Percentiles rank a stretch among this genome's conserved stretches.
Conservation (phyloP, 176 grass and related monocot genomes). For the Raddia distichophylla region DNA sequence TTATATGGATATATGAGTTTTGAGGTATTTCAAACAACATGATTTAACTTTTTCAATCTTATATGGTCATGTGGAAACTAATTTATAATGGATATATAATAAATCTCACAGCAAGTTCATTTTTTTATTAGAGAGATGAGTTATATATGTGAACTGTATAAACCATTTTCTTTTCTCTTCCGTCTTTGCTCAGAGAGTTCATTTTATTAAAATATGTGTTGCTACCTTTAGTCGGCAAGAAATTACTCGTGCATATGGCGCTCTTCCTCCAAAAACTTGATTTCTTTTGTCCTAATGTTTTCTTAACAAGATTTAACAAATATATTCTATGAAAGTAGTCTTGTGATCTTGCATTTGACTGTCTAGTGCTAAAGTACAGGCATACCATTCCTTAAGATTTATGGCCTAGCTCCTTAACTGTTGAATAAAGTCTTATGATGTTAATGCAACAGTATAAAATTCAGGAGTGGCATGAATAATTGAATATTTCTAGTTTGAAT, state of each 20-base stretch:
- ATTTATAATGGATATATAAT: background rate
- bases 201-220: constrained; percentile 3
- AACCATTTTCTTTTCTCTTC: background rate
- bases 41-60: background rate
- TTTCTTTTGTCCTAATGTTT: background rate
- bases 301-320: background rate
- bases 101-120: background rate
- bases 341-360: background rate
- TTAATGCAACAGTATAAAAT: constrained; percentile 6
- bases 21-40: background rate
- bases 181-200: background rate
- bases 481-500: background rate
- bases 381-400: background rate
- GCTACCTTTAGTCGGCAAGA: background rate
- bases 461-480: background rate
- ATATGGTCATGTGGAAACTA: background rate
- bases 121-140: background rate
- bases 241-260: background rate
- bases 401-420: background rate
- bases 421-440: constrained; percentile 30
- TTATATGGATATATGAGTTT: background rate
- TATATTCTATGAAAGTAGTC: background rate
- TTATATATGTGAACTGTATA: background rate
- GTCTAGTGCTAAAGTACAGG: background rate
- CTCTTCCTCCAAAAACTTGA: background rate